phyloP scores from a whole-genome alignment of 352 stramenopile species.

The Pythium sukuiense region DNA sequence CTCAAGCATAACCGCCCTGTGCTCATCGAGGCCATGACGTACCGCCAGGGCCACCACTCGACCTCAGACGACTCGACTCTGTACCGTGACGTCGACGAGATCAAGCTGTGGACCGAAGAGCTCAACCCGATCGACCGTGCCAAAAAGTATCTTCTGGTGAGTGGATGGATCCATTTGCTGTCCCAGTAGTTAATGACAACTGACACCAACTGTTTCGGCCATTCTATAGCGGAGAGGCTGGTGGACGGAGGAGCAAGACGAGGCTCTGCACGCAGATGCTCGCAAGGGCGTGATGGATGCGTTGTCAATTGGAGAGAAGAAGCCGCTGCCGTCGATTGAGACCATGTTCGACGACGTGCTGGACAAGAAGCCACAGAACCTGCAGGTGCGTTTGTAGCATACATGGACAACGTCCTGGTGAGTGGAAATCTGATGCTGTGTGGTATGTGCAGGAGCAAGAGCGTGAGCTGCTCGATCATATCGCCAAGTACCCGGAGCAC shows the following conservation, averaged over 20 bases:
- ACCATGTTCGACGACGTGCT: conserved; percentile 99
- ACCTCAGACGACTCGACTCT: conserved; percentile 98
- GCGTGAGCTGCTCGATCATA: conserved; percentile 86
- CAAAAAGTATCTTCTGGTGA: conserved; percentile 88
- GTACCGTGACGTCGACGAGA: conserved; percentile 93
- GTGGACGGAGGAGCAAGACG: conserved; percentile 88
- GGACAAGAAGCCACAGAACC: conserved; percentile 90
- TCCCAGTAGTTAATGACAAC: not conserved
- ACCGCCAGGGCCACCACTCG: conserved; percentile 97
- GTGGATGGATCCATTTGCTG: conserved; percentile 2
- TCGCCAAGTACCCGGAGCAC: conserved; percentile 92
- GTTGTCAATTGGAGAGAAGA: conserved; percentile 89
- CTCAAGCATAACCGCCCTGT: conserved; percentile 90
- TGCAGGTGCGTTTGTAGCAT: conserved; percentile 59
- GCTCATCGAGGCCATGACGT: conserved; percentile 98
- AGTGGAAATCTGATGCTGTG: not conserved
- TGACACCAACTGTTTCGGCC: not conserved
- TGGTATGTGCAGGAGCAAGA: conserved; percentile 87
- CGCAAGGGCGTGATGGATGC: conserved; percentile 84
- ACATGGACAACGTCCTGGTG: not conserved
- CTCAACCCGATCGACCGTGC: conserved; percentile 91
- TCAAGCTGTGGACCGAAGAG: conserved; percentile 90
- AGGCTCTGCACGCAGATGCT: conserved; percentile 83
- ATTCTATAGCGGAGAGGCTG: conserved; percentile 69
- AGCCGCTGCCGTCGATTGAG: conserved; percentile 79